phyloP scores from a whole-genome alignment of 805 yeast genomes.

The Nakazawaea laoshanensis region DNA sequence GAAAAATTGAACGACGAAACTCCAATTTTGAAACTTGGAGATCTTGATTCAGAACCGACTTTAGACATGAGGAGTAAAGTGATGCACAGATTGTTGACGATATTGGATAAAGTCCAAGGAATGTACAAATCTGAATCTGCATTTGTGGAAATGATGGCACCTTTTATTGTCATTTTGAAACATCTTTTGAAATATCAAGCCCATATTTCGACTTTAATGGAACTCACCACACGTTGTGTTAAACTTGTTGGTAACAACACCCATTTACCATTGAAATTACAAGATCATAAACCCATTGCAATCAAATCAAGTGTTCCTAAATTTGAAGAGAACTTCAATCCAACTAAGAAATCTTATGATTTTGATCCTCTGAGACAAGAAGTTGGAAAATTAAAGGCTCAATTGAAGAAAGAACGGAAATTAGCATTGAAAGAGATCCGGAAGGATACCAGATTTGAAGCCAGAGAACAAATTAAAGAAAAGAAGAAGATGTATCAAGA shows the following conservation, averaged over 20 bases:
- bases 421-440: constrained; percentile 83
- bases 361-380: constrained; percentile 77
- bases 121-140: constrained; percentile 60
- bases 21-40: not conserved
- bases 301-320: constrained; percentile 83
- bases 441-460: constrained; percentile 78
- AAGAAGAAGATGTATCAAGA: constrained; percentile 68
- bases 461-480: constrained; percentile 74
- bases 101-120: constrained; percentile 23
- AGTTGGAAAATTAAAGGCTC: constrained; percentile 70
- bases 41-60: constrained; percentile 1
- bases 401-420: constrained; percentile 88
- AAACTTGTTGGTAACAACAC: constrained; percentile 45
- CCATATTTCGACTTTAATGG: constrained; percentile 23
- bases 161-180: constrained; percentile 35
- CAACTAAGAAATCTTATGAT: constrained; percentile 89
- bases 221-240: constrained; percentile 33
- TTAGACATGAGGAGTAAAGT: constrained; percentile 21
- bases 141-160: constrained; percentile 46
- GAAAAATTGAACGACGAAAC: constrained; percentile 3
- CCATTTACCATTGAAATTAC: constrained; percentile 69
- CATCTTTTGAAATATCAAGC: constrained; percentile 28
- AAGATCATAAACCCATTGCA: constrained; percentile 76
- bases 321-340: constrained; percentile 93
- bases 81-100: constrained; percentile 22